Conservation (phyloP, 2,329 filamentous ascomycete genomes). For the Trichoderma sp. region DNA sequence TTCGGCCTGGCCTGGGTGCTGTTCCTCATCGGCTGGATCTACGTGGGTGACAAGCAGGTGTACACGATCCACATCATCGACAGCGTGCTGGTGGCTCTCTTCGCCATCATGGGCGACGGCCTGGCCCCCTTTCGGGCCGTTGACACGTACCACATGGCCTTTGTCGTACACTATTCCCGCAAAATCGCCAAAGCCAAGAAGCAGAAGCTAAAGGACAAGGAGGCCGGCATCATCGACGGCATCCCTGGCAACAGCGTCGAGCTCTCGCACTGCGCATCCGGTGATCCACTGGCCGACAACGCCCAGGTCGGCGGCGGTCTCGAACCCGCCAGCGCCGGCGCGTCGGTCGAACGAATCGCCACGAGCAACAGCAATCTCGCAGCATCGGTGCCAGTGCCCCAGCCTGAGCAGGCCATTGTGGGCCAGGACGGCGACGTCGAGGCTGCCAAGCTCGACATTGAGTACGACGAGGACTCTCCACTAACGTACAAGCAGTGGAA, state of each 20-base stretch:
- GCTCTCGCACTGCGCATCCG: constrained; percentile 2
- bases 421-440: constrained; percentile 37
- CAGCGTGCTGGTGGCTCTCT: constrained; percentile 67
- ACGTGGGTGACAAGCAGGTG: constrained; percentile 68
- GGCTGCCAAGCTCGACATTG: constrained; percentile 36
- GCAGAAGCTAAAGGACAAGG: constrained; percentile 32
- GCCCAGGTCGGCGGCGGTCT: neutral
- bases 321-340: neutral
- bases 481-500: constrained; percentile 64
- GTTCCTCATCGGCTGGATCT: constrained; percentile 89
- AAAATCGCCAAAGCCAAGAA: constrained; percentile 44
- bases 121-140: constrained; percentile 71
- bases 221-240: constrained; percentile 15
- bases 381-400: neutral
- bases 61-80: constrained; percentile 71
- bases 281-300: neutral
- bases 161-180: constrained; percentile 65
- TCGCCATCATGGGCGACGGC: constrained; percentile 68
- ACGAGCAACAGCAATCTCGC: constrained; percentile 7
- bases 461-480: constrained; percentile 55
- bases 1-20: constrained; percentile 87
- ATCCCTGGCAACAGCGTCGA: constrained; percentile 20
- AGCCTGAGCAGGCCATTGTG: neutral
- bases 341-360: constrained; percentile 10
- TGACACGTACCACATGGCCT: constrained; percentile 86